phyloP scores from a whole-genome alignment of 177 flowering plant species.

The Vitis hybrid region DNA sequence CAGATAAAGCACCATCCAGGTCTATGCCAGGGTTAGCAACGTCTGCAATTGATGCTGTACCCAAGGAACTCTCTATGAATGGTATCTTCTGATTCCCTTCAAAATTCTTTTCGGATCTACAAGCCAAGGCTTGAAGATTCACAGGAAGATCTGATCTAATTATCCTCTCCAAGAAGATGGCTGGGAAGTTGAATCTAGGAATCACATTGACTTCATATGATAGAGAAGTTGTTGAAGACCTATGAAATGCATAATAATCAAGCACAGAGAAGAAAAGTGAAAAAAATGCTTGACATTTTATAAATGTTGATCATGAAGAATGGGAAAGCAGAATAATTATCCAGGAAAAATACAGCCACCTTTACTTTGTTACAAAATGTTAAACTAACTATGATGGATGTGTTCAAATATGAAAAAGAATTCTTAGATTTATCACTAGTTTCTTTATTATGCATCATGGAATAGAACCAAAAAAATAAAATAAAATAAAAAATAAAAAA shows the following conservation, averaged over 20 bases:
- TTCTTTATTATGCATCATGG: too few species aligned
- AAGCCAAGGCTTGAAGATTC: slow-evolving; percentile 85
- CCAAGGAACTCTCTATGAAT: slow-evolving; percentile 21
- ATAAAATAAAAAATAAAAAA: too few species aligned
- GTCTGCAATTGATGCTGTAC: slow-evolving; percentile 24
- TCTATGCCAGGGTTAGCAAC: slow-evolving; percentile 19
- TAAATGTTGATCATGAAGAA: background rate
- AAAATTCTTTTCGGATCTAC: slow-evolving; percentile 65
- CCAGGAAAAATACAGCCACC: too few species aligned
- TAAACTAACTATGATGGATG: too few species aligned
- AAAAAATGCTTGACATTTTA: background rate
- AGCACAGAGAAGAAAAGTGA: background rate
- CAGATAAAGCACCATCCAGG: slow-evolving; percentile 23
- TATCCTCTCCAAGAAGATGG: slow-evolving; percentile 88
- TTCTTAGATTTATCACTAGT: too few species aligned
- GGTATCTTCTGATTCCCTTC: slow-evolving; percentile 31
- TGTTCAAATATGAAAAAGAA: too few species aligned
- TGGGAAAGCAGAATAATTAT: background rate
- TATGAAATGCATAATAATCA: slow-evolving; percentile 24
- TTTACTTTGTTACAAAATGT: too few species aligned
- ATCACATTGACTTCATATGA: slow-evolving; percentile 90
- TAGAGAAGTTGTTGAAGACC: slow-evolving; percentile 58
- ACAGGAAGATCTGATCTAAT: slow-evolving; percentile 94
- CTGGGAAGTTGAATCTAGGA: slow-evolving; percentile 90
- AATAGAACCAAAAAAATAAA: too few species aligned